Percentiles rank a stretch among this genome's conserved stretches.
phyloP scores from a whole-genome alignment of 345 rosid species.

The Cardamine chenopodiifolia region DNA sequence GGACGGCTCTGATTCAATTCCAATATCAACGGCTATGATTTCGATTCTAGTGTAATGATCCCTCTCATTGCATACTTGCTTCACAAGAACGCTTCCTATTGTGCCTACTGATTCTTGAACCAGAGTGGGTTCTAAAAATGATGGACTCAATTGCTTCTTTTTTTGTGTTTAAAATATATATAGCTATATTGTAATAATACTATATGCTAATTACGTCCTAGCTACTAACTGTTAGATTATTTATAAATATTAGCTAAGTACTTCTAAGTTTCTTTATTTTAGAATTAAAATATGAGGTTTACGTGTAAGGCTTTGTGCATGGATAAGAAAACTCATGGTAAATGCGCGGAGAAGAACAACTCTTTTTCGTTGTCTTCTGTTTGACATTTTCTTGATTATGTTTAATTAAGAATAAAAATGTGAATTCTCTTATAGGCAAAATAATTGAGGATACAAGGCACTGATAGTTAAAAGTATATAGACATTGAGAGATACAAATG shows the following conservation, averaged over 20 bases:
- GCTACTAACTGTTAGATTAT: neutral
- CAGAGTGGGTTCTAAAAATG: constrained; percentile 40
- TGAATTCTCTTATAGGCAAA: neutral
- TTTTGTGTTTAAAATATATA: too few species aligned
- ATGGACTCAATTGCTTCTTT: neutral
- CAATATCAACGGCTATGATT: constrained; percentile 27
- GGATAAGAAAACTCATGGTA: constrained; percentile 29
- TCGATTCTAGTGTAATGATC: constrained; percentile 33
- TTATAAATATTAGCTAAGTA: neutral
- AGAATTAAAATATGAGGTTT: neutral
- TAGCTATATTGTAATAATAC: neutral
- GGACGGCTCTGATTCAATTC: constrained; percentile 26
- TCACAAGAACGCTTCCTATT: constrained; percentile 38
- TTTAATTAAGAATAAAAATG: constrained; percentile 6
- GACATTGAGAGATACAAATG: neutral
- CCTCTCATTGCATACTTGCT: constrained; percentile 35
- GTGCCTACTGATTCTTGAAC: constrained; percentile 36
- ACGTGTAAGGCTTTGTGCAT: constrained; percentile 34
- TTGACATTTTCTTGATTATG: constrained; percentile 28
- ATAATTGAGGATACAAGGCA: neutral
- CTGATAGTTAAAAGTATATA: neutral
- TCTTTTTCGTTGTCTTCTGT: constrained; percentile 36
- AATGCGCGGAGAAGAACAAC: constrained; percentile 23
- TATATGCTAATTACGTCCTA: constrained; percentile 10
- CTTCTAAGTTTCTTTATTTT: neutral